Conservation (phyloP, 345 rosid species). For the Linum lewisii region DNA sequence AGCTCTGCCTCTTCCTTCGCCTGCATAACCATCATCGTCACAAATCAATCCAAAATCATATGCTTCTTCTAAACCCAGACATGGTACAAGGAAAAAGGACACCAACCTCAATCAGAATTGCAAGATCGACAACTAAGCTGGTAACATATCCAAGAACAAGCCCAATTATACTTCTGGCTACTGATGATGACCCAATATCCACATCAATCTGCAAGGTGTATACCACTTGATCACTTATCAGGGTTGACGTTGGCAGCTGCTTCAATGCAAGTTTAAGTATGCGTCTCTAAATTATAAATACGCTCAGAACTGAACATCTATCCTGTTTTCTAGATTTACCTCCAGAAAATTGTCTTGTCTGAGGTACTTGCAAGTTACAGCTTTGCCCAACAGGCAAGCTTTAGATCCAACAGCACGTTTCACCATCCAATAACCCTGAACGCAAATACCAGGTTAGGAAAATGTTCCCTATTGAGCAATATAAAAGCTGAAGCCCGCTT, state of each 20-base stretch:
- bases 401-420: conserved; percentile 98
- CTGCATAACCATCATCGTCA: conserved; percentile 30
- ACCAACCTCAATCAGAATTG: conserved; percentile 84
- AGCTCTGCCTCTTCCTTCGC: conserved; percentile 70
- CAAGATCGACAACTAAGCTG: conserved; percentile 92
- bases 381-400: conserved; percentile 94
- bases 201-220: conserved; percentile 64
- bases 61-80: background rate
- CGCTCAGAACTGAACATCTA: background rate
- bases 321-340: conserved; percentile 26
- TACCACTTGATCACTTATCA: background rate
- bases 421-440: conserved; percentile 99
- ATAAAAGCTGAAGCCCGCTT: background rate
- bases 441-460: conserved; percentile 7
- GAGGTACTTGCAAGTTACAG: conserved; percentile 88
- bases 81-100: background rate
- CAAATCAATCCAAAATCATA: background rate
- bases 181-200: conserved; percentile 98
- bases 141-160: conserved; percentile 85
- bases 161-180: conserved; percentile 87
- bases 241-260: too few relatives aligned
- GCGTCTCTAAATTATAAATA: background rate
- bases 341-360: conserved; percentile 90
- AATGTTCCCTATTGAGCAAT: background rate
- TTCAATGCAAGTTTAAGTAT: background rate